Percentiles rank a stretch among this genome's conserved stretches.
phyloP scores from a whole-genome alignment of 2,329 filamentous ascomycete genomes.

The Tolypocladium album region DNA sequence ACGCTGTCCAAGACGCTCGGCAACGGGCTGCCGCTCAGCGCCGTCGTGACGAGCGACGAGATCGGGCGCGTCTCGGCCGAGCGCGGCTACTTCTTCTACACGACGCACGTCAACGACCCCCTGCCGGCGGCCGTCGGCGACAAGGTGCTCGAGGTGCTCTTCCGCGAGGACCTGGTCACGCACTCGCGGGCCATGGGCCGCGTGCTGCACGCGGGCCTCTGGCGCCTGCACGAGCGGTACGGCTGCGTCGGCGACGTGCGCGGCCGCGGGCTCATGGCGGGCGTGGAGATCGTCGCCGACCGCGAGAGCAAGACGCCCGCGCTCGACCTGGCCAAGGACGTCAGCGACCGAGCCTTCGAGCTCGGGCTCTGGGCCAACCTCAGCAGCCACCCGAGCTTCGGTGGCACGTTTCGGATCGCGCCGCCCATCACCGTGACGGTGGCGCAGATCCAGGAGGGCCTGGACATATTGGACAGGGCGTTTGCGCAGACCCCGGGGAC shows the following conservation, averaged over 20 bases:
- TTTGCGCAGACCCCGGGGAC: conserved; percentile 26
- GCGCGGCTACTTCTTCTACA: conserved; percentile 44
- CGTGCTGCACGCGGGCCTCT: conserved; percentile 35
- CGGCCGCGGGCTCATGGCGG: conserved; percentile 46
- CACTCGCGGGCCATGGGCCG: conserved; percentile 31
- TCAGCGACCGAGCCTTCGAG: conserved; percentile 37
- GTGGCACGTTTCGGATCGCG: conserved; percentile 47
- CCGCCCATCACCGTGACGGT: conserved; percentile 47
- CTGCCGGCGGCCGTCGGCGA: conserved; percentile 47
- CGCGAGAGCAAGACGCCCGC: conserved; percentile 34
- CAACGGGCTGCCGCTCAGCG: conserved; percentile 46
- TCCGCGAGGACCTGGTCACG: conserved; percentile 40
- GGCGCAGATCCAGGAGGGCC: conserved; percentile 36
- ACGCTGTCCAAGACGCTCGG: conserved; percentile 51
- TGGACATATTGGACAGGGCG: conserved; percentile 46
- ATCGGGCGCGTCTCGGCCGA: conserved; percentile 39
- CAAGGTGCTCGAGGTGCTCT: conserved; percentile 51
- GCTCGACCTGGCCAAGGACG: conserved; percentile 31
- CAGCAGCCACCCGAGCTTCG: conserved; percentile 40
- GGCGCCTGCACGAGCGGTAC: conserved; percentile 35
- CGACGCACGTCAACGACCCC: conserved; percentile 53
- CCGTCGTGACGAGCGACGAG: conserved; percentile 42
- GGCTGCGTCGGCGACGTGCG: conserved; percentile 52
- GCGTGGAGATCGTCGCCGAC: conserved; percentile 46
- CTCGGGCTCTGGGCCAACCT: conserved; percentile 48